Base-by-base conservation (phyloP, 2,329 filamentous ascomycete species). In the Fusarium chaquense region DNA sequence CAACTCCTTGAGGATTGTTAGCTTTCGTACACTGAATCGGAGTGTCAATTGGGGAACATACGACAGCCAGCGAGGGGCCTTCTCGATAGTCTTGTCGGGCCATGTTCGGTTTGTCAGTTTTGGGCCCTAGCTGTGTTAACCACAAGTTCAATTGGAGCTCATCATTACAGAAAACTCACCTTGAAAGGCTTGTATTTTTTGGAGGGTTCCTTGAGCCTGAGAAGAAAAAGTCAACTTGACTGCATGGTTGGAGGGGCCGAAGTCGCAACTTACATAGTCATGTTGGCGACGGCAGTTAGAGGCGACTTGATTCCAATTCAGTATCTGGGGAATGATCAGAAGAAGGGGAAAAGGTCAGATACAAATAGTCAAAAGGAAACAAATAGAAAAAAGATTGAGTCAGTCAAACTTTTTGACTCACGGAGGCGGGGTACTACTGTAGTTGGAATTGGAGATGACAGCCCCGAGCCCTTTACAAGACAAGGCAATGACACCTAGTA, bases 51-150 rank as follows among this genome's bases (percentile, higher is more conserved):
- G 38, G 15, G 38, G 35, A 44, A 65, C 62, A 32, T 65, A 65
- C 62, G 62, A 65, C 77, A 98, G 89, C 94, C 94, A 98, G 76
- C 95, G 87, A 36, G 94, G 94, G 51, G 94, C 88, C 82, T 94
- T 96, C 76, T 93, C 88, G 75, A 98, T 87, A 41, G 87, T 89
- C 83, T 92, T 94, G 78, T 87, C 87, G 13, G 94, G 94, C 94
- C 94, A 97, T 91, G 92, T 88, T 38, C 91, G 86, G 79, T 93
- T 84, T 30, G 89, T 88, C 41, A 93, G 83, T 76, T 91, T 81
- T 57, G 80, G 43, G 26, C 78, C 60, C 62, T 65, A 5, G 5
- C 9, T 4, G 16, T 8, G 33, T 65, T 33, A 65, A n/a, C 26
- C 11, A 5, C 1, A 20, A 18, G 7, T n/a, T 22, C 33, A 33